phyloP scores from a whole-genome alignment of 768 basidiomycete genomes.

The Asterophora parasitica region DNA sequence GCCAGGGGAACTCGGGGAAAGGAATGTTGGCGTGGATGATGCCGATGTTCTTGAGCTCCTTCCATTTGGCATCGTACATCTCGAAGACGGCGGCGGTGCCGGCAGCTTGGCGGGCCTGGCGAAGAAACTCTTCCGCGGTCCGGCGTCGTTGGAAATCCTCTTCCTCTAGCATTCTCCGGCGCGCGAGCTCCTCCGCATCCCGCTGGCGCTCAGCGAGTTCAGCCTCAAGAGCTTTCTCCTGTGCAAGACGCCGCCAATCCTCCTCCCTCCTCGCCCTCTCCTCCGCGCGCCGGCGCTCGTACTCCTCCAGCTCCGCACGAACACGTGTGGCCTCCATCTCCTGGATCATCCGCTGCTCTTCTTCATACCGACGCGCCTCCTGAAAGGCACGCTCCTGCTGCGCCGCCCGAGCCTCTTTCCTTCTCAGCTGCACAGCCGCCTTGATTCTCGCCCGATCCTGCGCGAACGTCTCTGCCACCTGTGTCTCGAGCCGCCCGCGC shows the following conservation, averaged over 20 bases:
- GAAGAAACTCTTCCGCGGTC: slow-evolving; percentile 1
- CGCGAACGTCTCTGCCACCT: no score
- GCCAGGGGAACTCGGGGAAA: slow-evolving; percentile 10
- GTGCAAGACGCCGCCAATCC: neutral
- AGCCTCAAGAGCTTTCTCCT: slow-evolving; percentile 2
- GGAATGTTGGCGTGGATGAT: neutral
- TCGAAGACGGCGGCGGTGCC: neutral
- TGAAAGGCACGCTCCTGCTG: neutral
- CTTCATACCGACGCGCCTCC: slow-evolving; percentile 1
- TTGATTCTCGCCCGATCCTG: no score
- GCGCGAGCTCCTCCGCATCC: neutral
- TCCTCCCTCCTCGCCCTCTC: slow-evolving; percentile 2
- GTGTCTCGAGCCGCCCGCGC: no score
- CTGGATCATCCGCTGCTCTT: slow-evolving; percentile 2
- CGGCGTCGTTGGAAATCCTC: neutral
- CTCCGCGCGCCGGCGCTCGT: neutral
- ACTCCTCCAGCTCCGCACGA: no score
- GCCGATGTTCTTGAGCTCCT: slow-evolving; percentile 1
- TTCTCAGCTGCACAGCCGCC: neutral
- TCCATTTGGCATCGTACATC: slow-evolving; percentile 15
- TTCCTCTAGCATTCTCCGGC: slow-evolving; percentile 2
- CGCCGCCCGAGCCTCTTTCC: neutral
- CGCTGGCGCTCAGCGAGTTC: no score
- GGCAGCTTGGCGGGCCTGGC: neutral
- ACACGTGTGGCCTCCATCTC: neutral